Evolutionary conservation across 805 yeast genomes (phyloP), one percentile per base, ranked within the genome.

Genomic region (Saccharomycopsis synnaedendra): DNA sequence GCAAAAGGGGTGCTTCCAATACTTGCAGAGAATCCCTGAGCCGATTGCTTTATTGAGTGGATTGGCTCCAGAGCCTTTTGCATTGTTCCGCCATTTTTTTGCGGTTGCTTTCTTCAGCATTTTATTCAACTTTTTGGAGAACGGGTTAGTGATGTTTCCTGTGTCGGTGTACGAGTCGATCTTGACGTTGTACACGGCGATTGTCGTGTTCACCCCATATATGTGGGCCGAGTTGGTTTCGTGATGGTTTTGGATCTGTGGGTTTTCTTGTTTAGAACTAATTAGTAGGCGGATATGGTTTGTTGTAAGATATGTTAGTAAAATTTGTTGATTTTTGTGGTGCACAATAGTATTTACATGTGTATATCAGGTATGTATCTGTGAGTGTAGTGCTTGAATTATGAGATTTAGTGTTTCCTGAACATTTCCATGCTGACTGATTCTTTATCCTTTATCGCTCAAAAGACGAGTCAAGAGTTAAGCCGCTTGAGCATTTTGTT

Each of bases 1-100:
- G 53, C 97, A 89, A 67, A 68, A 64, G 42, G 98, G 98, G 5
- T 93, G 98, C 64, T 87, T 88, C 72, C 69, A 69, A 49, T 93
- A 93, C 65, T 87, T 93, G 71, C 78, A 70, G 45, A 82, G 88
- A 59, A 76, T 85, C 19, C 61, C 65, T 27, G 82, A 82, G 4
- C 98, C 98, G 5, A 81, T 87, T 46, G 82, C 86, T 4, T 76
- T 93, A 58, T 72, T 93, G 46, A 74, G 89, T 49, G 98, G 97
- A 10, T 70, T 87, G 58, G 65, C 76, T 47, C 94, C 95, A 43
- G 72, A 71, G 55, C 96, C 97, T 9, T 68, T 75, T 60, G 58
- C 76, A 42, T 72, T 93, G 52, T 79, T 94, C 59, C 75, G 80
- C 63, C 96, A 90, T 57, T 93, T 93, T 66, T 86, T 86, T 65